Evolutionary conservation across 148 eudicot genomes (phyloP).

Genomic region (Rhododendron vialii): DNA sequence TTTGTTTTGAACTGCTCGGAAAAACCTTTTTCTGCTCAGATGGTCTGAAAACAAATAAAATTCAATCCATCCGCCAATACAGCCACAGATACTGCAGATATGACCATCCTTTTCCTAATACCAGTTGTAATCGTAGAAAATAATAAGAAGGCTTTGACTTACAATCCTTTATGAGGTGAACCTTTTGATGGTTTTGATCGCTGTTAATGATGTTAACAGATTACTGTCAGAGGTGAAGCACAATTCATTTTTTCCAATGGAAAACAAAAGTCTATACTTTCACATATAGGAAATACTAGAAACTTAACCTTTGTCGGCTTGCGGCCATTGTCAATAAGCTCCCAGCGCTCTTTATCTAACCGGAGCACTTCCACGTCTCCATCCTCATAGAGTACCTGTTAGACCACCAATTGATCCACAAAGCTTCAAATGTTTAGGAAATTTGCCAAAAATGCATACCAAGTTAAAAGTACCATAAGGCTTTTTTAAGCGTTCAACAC

Average conservation of each 20-base stretch:
- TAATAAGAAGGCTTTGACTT: slow-evolving; percentile 28
- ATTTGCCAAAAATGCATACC: not conserved
- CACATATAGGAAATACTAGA: not conserved
- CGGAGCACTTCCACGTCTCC: slow-evolving; percentile 91
- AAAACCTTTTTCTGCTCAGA: slow-evolving; percentile 38
- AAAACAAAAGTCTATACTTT: not conserved
- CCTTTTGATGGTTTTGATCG: slow-evolving; percentile 40
- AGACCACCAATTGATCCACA: slow-evolving; percentile 1
- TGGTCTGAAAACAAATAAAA: slow-evolving; percentile 38
- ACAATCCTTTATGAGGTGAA: slow-evolving; percentile 45
- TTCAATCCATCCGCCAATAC: not conserved
- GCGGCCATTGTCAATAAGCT: slow-evolving; percentile 44
- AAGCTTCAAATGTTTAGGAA: not conserved
- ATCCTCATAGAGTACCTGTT: slow-evolving; percentile 71
- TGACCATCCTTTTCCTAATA: not conserved
- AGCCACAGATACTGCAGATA: not conserved
- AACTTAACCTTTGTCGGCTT: slow-evolving; percentile 44
- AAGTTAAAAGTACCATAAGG: not conserved
- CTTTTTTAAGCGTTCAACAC: not conserved
- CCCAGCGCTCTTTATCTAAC: slow-evolving; percentile 84
- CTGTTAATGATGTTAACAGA: slow-evolving; percentile 33
- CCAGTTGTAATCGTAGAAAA: not conserved
- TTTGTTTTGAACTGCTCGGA: slow-evolving; percentile 28
- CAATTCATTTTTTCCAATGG: not conserved
- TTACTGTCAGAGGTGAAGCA: slow-evolving; percentile 21